Base-by-base conservation (phyloP, 1,284 basidiomycete genomes). In the Puccinia brachypodii region DNA sequence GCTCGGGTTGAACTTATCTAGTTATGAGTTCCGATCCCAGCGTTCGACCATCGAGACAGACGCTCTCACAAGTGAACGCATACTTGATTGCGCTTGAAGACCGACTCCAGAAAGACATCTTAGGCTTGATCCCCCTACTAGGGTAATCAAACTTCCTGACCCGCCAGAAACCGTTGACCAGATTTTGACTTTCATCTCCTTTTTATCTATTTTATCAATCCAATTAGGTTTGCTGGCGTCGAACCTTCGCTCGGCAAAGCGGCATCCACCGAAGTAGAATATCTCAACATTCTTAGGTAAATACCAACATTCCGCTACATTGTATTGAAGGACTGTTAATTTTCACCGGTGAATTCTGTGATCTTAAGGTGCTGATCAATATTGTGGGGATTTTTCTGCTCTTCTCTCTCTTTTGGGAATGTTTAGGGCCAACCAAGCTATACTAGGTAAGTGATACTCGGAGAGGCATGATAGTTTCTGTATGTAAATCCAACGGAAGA, bases 61-160 rank as follows among this genome's bases (percentile, higher is more conserved):
- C 85, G 0, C 73, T 87, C 31, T 76, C 79, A 4, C 80, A 84
- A 69, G 85, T 87, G 0, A 83, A 84, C 28, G 64, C 84, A 36
- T 87, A 87, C 80, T 83, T 87, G 53, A 83, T 84, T n/a, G 83
- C 83, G 53, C 83, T 86, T 8, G 87, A 87, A 82, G 74, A 84
- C 40, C 84, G 85, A 71, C 84, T 87, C n/a, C 87, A 87, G 82
- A 84, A 81, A 56, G 79, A 85, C 33, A 84, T 87, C 13, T 85
- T 87, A 28, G 84, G 82, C 13, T 81, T 87, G 13, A 84, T 84
- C 68, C 87, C 87, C 0, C 76, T 87, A 16, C 74, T 87, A 47
- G 86, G 86, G 71, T 87, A 74, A 25, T n/a, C 14, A 28, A 40
- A 42, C 42, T 74, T 22, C 25, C 31, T 84, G 62, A 85, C 85